Base-by-base conservation (phyloP, 495 filamentous ascomycete species). In the Penicillium angulare region DNA sequence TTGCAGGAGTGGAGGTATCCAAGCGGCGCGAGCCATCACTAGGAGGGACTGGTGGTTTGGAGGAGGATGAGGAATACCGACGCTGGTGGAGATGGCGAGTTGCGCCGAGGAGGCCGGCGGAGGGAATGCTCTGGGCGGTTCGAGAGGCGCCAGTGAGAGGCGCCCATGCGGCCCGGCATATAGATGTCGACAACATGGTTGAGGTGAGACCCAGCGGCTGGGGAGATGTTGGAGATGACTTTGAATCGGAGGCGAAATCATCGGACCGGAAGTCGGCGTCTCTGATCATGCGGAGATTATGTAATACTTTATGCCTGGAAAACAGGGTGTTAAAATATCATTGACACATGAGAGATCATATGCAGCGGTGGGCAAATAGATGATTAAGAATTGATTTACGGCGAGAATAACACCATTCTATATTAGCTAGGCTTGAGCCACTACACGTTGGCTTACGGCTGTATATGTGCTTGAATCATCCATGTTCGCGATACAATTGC, bases 41-140 rank as follows among this genome's bases (percentile, higher is more conserved):
- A 13, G 75, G 69, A 17, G 69, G 69, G 20, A 67, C 60, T 21
- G 68, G 69, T 7, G 69, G 75, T 55, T 78, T 81, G 12, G 77
- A 79, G 27, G 76, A 79, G 20, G 76, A 79, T 43, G 72, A 75
- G 31, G 78, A 81, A 58, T 79, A 74, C 51, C 77, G 76, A 53
- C 77, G 74, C 56, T 81, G 77, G 59, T 79, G 78, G 43, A 68
- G 52, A 57, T 63, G 58, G 41, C 64, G 59, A 46, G 70, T 66
- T 41, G 66, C 59, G 55, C 59, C 52, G 48, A 64, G 53, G 34
- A 65, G 56, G 47, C 56, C 59, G 53, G 60, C 59, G 24, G 64
- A 59, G 33, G 71, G 60, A 48, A 71, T 52, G 34, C 64, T 56
- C 38, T 68, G 62, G 47, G 57, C 46, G 23, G 67, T 41, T 33